Evolutionary conservation across 805 yeast species (phyloP), one percentile per base, ranked within the genome.

Genomic region (Candida golubevii): DNA sequence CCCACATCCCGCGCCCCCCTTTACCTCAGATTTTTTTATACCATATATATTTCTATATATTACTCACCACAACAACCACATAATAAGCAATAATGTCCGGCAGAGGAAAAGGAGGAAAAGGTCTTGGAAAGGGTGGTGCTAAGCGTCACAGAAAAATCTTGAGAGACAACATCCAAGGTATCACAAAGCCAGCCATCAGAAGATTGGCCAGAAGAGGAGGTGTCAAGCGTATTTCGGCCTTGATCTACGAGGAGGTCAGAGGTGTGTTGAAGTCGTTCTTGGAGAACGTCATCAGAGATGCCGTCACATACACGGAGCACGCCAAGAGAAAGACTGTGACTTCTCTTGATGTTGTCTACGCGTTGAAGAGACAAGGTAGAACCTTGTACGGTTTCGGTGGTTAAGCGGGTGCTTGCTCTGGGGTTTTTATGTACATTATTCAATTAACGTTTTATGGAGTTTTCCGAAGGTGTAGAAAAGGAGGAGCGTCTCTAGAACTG

Each of bases 151-250:
- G 98, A 84, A 90, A 90, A 88, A 88, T 91, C 76, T 81, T 90
- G 59, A 90, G 98, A 82, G 99, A 93, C 75, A 93, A 91, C 91
- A 91, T 93, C 61, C 97, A 90, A 78, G 99, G 99, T 81, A 91
- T 91, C 71, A 91, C 99, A 54, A 91, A 91, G 83, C 99, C 99
- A 70, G 99, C 99, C 69, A 91, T 91, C 69, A 89, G 99, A 82
- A 91, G 99, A 88, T 85, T 91, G 66, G 99, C 99, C 42, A 91
- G 99, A 85, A 89, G 99, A 88, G 99, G 99, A 79, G 99, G 99
- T 90, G 99, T 91, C 69, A 91, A 91, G 85, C 96, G 99, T 87
- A 91, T 91, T 66, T 91, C 98, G 54, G 98, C 96, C 72, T 79
- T 90, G 70, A 91, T 91, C 72, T 91, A 91, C 80, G 99, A 91